Evolutionary conservation across 163 green algal species (phyloP).

Genomic region (Prototheca wickerhamii): DNA sequence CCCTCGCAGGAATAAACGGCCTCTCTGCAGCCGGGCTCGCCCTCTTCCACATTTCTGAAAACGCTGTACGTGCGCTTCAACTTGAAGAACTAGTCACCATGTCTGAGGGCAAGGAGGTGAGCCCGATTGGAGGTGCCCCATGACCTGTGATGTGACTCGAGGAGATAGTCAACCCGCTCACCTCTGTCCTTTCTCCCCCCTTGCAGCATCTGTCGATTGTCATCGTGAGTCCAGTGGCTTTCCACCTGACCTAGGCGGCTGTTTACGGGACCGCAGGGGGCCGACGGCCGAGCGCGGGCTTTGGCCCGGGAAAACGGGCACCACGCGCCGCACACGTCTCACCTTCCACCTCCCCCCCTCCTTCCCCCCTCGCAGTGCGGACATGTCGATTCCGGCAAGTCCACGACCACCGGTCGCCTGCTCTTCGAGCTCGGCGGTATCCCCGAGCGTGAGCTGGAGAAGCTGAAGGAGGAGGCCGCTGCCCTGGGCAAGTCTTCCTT

Average conservation of each 20-base stretch:
- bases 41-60: background rate
- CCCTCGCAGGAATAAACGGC: background rate
- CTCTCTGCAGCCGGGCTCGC: no score
- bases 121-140: background rate
- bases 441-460: constrained; percentile 98
- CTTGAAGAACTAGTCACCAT: constrained; percentile 1
- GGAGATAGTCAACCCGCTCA: background rate
- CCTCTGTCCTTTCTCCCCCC: background rate
- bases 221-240: constrained; percentile 32
- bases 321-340: background rate
- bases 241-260: background rate
- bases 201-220: constrained; percentile 55
- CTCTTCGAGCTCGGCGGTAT: constrained; percentile 98
- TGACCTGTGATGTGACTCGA: background rate
- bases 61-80: background rate
- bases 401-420: constrained; percentile 91
- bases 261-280: background rate
- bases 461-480: constrained; percentile 94
- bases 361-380: constrained; percentile 22
- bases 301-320: background rate
- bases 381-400: constrained; percentile 92
- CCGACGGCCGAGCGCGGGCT: background rate
- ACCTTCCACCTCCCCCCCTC: background rate
- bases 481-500: constrained; percentile 98
- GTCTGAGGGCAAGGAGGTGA: constrained; percentile 4